Conservation (phyloP, 495 filamentous ascomycete genomes). For the Glonium stellatum region DNA sequence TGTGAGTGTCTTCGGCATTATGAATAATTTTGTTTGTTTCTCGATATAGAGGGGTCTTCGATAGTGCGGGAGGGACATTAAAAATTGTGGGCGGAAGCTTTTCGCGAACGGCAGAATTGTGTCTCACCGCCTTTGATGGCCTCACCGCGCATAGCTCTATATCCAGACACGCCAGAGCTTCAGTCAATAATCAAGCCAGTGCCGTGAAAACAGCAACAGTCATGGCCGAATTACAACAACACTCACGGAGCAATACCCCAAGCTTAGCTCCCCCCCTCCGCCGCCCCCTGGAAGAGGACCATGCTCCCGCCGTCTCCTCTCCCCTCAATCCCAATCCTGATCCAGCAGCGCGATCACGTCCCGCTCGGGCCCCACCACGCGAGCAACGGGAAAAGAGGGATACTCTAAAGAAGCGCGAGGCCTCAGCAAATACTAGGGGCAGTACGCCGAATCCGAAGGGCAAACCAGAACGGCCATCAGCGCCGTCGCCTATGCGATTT, state of each 20-base stretch:
- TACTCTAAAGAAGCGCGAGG: conserved; percentile 40
- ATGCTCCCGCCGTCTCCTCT: conserved; percentile 35
- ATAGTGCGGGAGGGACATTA: neutral
- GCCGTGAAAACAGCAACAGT: neutral
- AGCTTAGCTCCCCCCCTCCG: conserved; percentile 15
- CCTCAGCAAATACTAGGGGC: conserved; percentile 23
- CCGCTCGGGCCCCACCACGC: conserved; percentile 28
- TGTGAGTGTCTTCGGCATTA: conserved; percentile 32
- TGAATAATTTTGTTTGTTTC: neutral
- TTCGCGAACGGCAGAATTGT: neutral
- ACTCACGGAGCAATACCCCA: conserved; percentile 27
- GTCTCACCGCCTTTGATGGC: neutral
- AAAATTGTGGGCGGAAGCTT: conserved; percentile 1
- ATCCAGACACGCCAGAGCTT: neutral
- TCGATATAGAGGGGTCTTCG: neutral
- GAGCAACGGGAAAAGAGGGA: conserved; percentile 41
- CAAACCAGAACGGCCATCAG: conserved; percentile 26
- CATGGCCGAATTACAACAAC: conserved; percentile 24
- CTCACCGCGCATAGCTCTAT: neutral
- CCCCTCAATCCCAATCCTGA: conserved; percentile 36
- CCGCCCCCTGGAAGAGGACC: conserved; percentile 30
- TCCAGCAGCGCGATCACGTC: conserved; percentile 21
- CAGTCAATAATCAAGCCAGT: neutral
- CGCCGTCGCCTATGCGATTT: conserved; percentile 37
- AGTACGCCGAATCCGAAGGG: conserved; percentile 26